A percentile compares a stretch with the other conserved stretches of the same genome.
Conservation (phyloP, 2,329 filamentous ascomycete genomes). For the Alternaria dauci region DNA sequence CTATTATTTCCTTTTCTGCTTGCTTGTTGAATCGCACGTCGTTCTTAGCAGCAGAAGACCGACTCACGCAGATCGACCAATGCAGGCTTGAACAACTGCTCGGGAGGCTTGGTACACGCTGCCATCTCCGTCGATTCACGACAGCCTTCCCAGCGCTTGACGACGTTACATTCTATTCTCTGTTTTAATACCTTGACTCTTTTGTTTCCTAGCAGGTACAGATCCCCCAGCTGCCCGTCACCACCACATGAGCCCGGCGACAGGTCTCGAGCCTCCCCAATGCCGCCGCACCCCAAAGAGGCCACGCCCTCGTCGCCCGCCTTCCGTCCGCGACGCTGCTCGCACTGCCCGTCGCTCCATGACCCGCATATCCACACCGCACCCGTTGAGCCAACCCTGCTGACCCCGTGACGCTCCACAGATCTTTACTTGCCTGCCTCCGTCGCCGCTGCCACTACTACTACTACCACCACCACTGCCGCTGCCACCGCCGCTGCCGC, state of each 20-base stretch:
- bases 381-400: conserved; percentile 18
- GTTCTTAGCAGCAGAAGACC: conserved; percentile 33
- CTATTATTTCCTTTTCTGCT: conserved; percentile 48
- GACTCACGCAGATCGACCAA: conserved; percentile 42
- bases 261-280: conserved; percentile 18
- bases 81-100: conserved; percentile 50
- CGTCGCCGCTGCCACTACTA: conserved; percentile 19
- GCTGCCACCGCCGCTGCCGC: conserved; percentile 14
- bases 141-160: conserved; percentile 48
- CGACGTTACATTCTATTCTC: conserved; percentile 46
- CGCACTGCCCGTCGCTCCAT: conserved; percentile 18
- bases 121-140: conserved; percentile 51
- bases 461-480: conserved; percentile 1
- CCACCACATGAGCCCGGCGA: conserved; percentile 21
- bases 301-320: conserved; percentile 29
- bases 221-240: conserved; percentile 27
- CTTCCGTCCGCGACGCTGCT: conserved; percentile 12
- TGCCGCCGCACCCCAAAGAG: conserved; percentile 28
- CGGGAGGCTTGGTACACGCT: conserved; percentile 53
- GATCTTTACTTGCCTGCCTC: conserved; percentile 25
- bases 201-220: conserved; percentile 42
- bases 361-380: conserved; percentile 11
- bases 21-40: conserved; percentile 38
- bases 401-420: conserved; percentile 27
- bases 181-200: conserved; percentile 49